These are phyloP conservation scores for Sodiomyces alkalinus DNA, from an alignment of 2,329 filamentous ascomycete species.

Conservation along the genomic window DNA sequence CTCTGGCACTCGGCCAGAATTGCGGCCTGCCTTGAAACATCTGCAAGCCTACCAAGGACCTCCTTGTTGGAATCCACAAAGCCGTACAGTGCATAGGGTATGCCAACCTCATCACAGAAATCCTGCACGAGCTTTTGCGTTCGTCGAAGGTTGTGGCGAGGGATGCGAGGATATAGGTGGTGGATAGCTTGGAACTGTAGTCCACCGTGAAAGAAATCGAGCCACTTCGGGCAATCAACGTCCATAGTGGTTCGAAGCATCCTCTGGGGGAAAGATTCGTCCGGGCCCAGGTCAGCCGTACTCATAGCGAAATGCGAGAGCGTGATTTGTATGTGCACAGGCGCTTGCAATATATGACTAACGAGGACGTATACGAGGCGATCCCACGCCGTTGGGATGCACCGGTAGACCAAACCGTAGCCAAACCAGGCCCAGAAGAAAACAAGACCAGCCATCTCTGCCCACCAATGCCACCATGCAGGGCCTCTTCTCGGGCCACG, in stretches of 20 bases:
- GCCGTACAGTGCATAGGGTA: constrained; percentile 74
- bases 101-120: constrained; percentile 68
- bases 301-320: constrained; percentile 91
- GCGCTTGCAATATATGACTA: constrained; percentile 67
- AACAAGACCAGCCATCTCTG: constrained; percentile 61
- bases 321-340: constrained; percentile 79
- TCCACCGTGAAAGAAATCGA: constrained; percentile 80
- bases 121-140: constrained; percentile 63
- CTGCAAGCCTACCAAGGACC: constrained; percentile 60
- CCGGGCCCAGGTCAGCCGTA: constrained; percentile 67
- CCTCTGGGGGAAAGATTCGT: constrained; percentile 78
- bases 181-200: constrained; percentile 84
- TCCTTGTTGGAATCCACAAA: constrained; percentile 74
- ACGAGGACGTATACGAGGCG: constrained; percentile 63
- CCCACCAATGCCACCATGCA: constrained; percentile 68
- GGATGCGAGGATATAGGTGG: constrained; percentile 71
- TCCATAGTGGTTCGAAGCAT: constrained; percentile 93
- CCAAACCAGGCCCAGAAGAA: constrained; percentile 85
- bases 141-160: constrained; percentile 66
- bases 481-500: constrained; percentile 59
- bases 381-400: constrained; percentile 52
- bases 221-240: constrained; percentile 73
- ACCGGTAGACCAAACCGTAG: constrained; percentile 62
- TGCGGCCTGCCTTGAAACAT: constrained; percentile 66
- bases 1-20: constrained; percentile 64